These are phyloP conservation scores for Zizania palustris DNA, from an alignment of 202 grass and related monocot species.

Conservation along the genomic window DNA sequence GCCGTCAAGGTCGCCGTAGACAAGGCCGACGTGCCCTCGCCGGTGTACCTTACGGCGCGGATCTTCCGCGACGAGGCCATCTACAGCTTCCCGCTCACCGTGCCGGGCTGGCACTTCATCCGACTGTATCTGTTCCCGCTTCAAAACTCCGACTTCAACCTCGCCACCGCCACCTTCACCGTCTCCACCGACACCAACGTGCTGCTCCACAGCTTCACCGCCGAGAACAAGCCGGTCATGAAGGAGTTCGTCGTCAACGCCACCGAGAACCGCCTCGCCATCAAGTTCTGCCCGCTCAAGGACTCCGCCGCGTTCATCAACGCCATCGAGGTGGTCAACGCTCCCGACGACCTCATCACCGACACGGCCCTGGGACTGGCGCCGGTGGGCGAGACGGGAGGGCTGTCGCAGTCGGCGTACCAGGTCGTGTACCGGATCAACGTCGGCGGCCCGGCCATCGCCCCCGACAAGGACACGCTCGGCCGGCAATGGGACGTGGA, in stretches of 20 bases:
- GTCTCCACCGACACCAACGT: conserved; percentile 65
- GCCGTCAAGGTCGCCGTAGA: conserved; percentile 49
- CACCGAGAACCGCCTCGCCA: conserved; percentile 54
- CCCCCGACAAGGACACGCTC: conserved; percentile 67
- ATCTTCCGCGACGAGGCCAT: conserved; percentile 70
- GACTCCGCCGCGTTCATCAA: conserved; percentile 73
- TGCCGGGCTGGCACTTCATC: conserved; percentile 71
- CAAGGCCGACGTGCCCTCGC: conserved; percentile 51
- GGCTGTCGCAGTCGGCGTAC: conserved; percentile 53
- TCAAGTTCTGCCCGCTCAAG: conserved; percentile 59
- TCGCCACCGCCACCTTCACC: conserved; percentile 50
- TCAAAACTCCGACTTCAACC: conserved; percentile 62
- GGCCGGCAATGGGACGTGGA: conserved; percentile 64
- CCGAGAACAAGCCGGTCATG: conserved; percentile 45
- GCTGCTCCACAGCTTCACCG: conserved; percentile 73
- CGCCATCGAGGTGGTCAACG: conserved; percentile 79
- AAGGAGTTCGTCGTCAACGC: conserved; percentile 79
- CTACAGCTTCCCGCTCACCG: conserved; percentile 67
- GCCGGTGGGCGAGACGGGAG: conserved; percentile 44
- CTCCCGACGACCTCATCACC: conserved; percentile 65
- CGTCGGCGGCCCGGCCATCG: conserved; percentile 60
- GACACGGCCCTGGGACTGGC: conserved; percentile 49
- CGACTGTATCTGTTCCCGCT: conserved; percentile 70
- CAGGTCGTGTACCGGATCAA: conserved; percentile 75
- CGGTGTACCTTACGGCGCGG: conserved; percentile 54